Base-by-base conservation (phyloP, 345 rosid species). In the Dipteronia sinensis region DNA sequence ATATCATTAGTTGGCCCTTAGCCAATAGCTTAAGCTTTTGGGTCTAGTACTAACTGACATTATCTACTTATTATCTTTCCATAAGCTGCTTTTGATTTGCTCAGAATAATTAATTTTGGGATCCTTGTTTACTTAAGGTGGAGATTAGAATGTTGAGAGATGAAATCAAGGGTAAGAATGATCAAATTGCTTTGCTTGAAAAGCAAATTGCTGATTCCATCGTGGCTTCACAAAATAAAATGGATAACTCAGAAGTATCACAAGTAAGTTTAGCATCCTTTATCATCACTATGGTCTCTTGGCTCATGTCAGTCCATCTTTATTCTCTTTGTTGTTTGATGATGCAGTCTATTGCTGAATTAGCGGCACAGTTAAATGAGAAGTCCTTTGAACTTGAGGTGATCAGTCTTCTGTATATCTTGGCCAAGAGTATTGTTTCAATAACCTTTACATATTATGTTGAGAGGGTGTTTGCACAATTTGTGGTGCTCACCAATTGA, bases 341-440 rank as follows among this genome's bases (percentile, higher is more conserved):
- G 82, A 72, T 81, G 86, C 94, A 94, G 98, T 80, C 84, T 31
- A 74, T 96, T 76, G 92, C 89, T 76, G 98, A 90, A 80, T 84
- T 96, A 84, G 84, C 81, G 78, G 92, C 85, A 51, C 95, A 92
- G 82, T 83, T 96, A 83, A 90, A 89, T 87, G 99, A 94, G 85
- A 94, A 92, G 85, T 92, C 97, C 55, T 91, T 96, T 64, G 98
- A 92, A 82, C 98, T 96, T 47, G 93, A 96, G 99, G 99, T 96
- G 74, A 87, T 74, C 49, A 4, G 47, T 71, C 79, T 78, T 72
- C 49, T 44, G 11, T 70, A 44, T 69, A 62, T 29, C 7, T 81
- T 74, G 46, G 47, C 42, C 59, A 8, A 46, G 51, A 71, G 71
- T 77, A 44, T 72, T 22, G 53, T 25, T 51, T 42, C 61, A 65